phyloP scores from a whole-genome alignment of 176 grass and related monocot species.

The Typha latifolia region DNA sequence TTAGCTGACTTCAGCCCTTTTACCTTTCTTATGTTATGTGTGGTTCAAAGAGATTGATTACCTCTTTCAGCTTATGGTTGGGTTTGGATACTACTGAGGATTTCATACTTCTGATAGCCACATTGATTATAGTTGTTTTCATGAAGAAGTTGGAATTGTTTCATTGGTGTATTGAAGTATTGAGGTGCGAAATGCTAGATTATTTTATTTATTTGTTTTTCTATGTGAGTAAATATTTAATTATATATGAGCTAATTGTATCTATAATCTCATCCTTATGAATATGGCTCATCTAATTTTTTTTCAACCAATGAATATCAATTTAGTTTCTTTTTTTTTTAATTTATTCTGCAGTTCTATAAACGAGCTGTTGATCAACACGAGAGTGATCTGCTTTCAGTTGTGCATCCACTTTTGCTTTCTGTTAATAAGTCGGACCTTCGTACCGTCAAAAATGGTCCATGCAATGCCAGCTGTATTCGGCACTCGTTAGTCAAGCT shows the following conservation, averaged over 20 bases:
- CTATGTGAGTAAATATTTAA: background rate
- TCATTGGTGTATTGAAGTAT: too few species aligned
- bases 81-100: background rate
- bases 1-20: too few species aligned
- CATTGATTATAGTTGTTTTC: too few species aligned
- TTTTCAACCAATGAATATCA: background rate
- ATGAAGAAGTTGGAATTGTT: too few species aligned
- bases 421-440: constrained; percentile 57
- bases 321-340: constrained; percentile 5
- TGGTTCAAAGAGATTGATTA: background rate
- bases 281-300: background rate
- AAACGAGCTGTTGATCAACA: constrained; percentile 49
- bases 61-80: background rate
- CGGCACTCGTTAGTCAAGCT: constrained; percentile 57
- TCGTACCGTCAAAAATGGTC: constrained; percentile 34
- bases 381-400: constrained; percentile 50
- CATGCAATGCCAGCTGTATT: constrained; percentile 67
- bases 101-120: background rate
- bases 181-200: too few species aligned
- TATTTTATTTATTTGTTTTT: background rate
- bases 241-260: background rate
- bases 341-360: constrained; percentile 37
- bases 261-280: constrained; percentile 4
- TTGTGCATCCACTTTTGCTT: constrained; percentile 58
- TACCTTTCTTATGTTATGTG: too few species aligned